Conservation (phyloP, 352 stramenopile species). For the Aphanomyces cochlioides region DNA sequence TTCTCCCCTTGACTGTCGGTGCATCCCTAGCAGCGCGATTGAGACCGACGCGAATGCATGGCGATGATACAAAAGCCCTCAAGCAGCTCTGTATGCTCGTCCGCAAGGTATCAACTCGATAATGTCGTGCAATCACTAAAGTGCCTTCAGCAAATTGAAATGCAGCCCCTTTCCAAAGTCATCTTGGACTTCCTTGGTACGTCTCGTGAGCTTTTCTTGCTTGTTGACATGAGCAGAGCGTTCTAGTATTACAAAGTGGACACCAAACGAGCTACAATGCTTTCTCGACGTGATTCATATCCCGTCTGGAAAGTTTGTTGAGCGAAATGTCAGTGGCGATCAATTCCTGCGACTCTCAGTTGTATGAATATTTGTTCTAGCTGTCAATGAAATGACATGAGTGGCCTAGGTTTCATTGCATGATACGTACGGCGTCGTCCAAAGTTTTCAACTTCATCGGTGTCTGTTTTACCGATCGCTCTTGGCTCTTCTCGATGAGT, state of each 20-base stretch:
- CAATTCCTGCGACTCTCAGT: neutral
- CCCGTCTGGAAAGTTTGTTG: neutral
- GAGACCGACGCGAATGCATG: neutral
- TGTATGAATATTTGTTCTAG: neutral
- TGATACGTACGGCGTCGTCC: neutral
- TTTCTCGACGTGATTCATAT: slow-evolving; percentile 10
- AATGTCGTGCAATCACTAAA: too few species aligned
- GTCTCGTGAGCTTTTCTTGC: neutral
- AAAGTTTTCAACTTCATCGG: slow-evolving; percentile 8
- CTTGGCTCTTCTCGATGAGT: neutral
- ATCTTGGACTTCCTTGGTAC: slow-evolving; percentile 10
- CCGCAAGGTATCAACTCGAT: neutral
- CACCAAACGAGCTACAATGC: neutral
- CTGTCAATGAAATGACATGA: too few species aligned
- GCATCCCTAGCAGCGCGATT: neutral
- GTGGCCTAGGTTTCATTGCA: neutral
- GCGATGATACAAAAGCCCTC: neutral
- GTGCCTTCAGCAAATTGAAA: slow-evolving; percentile 7
- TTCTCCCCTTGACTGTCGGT: neutral
- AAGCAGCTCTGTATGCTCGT: slow-evolving; percentile 12
- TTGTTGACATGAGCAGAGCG: neutral
- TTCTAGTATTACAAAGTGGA: neutral
- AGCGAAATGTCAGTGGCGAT: neutral
- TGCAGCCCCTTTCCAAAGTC: neutral
- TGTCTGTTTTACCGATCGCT: slow-evolving; percentile 20